Percentiles rank a stretch among this genome's conserved stretches.
These are phyloP conservation scores for Cardamine chenopodiifolia DNA, from an alignment of 345 rosid genomes.

Conservation along the genomic window DNA sequence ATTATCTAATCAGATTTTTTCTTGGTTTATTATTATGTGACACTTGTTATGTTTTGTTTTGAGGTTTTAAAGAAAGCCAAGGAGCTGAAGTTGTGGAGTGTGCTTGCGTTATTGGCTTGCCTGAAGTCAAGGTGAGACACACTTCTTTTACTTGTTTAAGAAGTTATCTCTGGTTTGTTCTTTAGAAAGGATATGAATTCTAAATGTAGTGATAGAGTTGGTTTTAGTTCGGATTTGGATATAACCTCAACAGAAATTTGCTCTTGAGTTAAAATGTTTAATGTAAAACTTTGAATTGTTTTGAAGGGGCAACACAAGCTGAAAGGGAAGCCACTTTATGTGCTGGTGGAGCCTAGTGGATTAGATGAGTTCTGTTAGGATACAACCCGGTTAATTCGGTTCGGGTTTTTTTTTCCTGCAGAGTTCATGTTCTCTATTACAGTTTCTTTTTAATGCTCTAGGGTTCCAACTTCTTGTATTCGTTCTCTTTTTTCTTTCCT, in stretches of 20 bases:
- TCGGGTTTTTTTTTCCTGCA: not conserved
- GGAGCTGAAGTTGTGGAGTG: constrained; percentile 73
- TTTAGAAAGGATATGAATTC: not conserved
- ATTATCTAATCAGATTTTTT: not conserved
- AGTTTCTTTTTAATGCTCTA: not conserved
- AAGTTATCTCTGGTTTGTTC: constrained; percentile 24
- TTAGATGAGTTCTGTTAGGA: constrained; percentile 45
- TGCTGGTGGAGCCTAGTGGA: constrained; percentile 79
- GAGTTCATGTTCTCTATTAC: constrained; percentile 26
- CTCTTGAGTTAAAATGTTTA: not conserved
- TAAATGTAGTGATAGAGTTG: not conserved
- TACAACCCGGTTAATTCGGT: constrained; percentile 29
- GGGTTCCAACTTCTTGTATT: constrained; percentile 4
- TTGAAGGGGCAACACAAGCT: constrained; percentile 70
- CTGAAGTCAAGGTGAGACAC: constrained; percentile 59
- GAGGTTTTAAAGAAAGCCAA: constrained; percentile 53
- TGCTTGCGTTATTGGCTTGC: constrained; percentile 81
- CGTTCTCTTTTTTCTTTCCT: not conserved
- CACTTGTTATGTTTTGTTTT: not conserved
- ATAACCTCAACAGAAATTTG: not conserved
- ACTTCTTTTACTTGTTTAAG: constrained; percentile 8
- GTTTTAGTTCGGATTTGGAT: constrained; percentile 12
- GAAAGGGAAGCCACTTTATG: constrained; percentile 68
- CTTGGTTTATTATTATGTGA: not conserved
- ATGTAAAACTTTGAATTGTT: not conserved